Percentiles rank a stretch among this genome's conserved stretches.
Conservation (phyloP, 2,329 filamentous ascomycete species). For the Bipolaris gigantea region DNA sequence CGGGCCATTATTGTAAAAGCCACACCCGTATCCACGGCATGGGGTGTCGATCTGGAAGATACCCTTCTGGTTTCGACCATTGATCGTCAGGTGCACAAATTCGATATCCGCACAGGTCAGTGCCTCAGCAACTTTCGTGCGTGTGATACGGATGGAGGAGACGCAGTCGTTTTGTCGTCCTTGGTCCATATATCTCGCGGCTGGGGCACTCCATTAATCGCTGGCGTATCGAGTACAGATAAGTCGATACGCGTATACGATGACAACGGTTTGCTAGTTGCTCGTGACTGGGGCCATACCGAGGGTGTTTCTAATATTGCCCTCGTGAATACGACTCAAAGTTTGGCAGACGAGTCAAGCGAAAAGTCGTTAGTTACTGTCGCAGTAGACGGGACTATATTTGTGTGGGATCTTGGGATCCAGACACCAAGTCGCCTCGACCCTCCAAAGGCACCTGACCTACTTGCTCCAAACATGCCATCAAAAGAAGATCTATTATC, state of each 20-base stretch:
- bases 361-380: slow-evolving; percentile 54
- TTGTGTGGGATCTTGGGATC: slow-evolving; percentile 49
- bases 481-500: slow-evolving; percentile 39
- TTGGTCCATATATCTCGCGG: slow-evolving; percentile 64
- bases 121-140: slow-evolving; percentile 77
- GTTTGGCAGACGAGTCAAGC: slow-evolving; percentile 49
- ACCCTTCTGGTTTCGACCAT: slow-evolving; percentile 62
- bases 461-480: slow-evolving; percentile 37
- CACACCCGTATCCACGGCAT: slow-evolving; percentile 81
- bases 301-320: slow-evolving; percentile 88
- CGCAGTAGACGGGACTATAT: slow-evolving; percentile 55
- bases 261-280: slow-evolving; percentile 74
- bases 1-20: slow-evolving; percentile 81
- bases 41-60: slow-evolving; percentile 64
- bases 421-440: slow-evolving; percentile 35
- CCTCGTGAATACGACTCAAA: slow-evolving; percentile 54
- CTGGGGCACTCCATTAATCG: slow-evolving; percentile 66
- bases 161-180: slow-evolving; percentile 81
- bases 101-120: slow-evolving; percentile 67
- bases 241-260: slow-evolving; percentile 95
- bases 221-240: slow-evolving; percentile 91
- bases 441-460: slow-evolving; percentile 43
- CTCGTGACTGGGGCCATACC: slow-evolving; percentile 92
- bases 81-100: slow-evolving; percentile 63
- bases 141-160: slow-evolving; percentile 74